Percentiles rank a stretch among this genome's conserved stretches.
Conservation (phyloP, 2,329 filamentous ascomycete species). For the Cercospora berteroae region DNA sequence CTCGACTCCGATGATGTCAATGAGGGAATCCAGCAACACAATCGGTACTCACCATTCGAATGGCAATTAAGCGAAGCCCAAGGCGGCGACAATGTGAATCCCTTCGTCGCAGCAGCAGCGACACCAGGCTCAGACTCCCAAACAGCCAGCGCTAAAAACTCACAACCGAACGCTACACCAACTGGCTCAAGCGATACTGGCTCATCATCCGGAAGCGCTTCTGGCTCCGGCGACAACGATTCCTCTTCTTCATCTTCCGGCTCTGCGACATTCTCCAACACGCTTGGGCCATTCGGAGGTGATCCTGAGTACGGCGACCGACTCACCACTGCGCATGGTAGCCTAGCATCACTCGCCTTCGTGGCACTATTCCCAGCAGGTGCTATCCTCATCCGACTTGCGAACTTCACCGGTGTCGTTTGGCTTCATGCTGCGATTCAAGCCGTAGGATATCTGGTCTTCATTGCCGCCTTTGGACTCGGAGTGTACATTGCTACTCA, state of each 20-base stretch:
- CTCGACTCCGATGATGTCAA: conserved; percentile 49
- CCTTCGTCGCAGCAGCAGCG: conserved; percentile 35
- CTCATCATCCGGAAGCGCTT: conserved; percentile 18
- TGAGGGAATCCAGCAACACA: conserved; percentile 49
- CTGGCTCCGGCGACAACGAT: neutral
- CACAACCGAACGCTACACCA: conserved; percentile 1
- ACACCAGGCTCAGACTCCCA: conserved; percentile 2
- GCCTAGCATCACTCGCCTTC: conserved; percentile 46
- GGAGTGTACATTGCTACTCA: conserved; percentile 53
- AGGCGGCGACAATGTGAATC: conserved; percentile 50
- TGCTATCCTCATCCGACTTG: conserved; percentile 46
- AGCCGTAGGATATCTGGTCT: conserved; percentile 48
- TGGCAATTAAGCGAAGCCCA: conserved; percentile 52
- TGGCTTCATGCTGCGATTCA: conserved; percentile 52
- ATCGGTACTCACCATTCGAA: conserved; percentile 41
- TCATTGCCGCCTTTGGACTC: conserved; percentile 51
- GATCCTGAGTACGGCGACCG: conserved; percentile 30
- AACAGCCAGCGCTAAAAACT: conserved; percentile 7
- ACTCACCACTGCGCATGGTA: conserved; percentile 44
- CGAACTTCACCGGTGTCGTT: conserved; percentile 45
- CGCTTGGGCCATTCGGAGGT: conserved; percentile 21
- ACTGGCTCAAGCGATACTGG: conserved; percentile 15
- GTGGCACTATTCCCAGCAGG: conserved; percentile 48
- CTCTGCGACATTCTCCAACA: conserved; percentile 15
- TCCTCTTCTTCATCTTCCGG: conserved; percentile 2